Base-by-base conservation (phyloP, 2,329 filamentous ascomycete genomes). In the Aspergillus neotritici region DNA sequence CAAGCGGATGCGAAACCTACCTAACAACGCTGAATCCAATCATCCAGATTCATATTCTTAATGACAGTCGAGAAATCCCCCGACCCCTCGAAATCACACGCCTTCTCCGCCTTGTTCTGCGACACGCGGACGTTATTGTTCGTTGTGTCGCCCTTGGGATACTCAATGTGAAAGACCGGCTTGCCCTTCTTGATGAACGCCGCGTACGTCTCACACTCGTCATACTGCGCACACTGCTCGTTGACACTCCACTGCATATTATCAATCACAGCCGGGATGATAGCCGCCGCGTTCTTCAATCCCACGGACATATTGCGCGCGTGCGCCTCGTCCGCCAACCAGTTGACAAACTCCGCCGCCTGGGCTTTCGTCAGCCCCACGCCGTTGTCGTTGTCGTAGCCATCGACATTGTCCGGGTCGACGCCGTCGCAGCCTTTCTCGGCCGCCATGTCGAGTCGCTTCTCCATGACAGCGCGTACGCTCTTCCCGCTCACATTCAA, bases 131-230 rank as follows among this genome's bases (percentile, higher is more conserved):
- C 46, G 31, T 57, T 44, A 40, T 65, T 65, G 48, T 65, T 63
- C 6, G 60, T 61, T 7, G 63, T 57, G 5, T 72, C 74, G 7
- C 69, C 72, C 34, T 75, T 68, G 3, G 80, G 80, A 55, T 87
- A 87, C 66, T 87, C 84, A 49, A 87, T 84, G 58, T 86, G 78
- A 60, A 86, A 86, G 28, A 87, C 83, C 2, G 83, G 82, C 62
- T 86, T 86, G 28, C 72, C 70, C 5, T 74, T 75, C 8, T 72
- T 54, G 43, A 82, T 74, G 55, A 86, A 86, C 3, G 73, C 62
- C 2, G 67, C 62, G 58, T 80, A 86, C 2, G 64, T 72, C 30
- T 67, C 65, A 57, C 83, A 86, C 59, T 86, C 82, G 4, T 65
- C 46, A 53, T 78, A 78, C 58, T 82, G 53, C 12, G 74, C 72